A percentile compares a stretch with the other conserved stretches of the same genome.
phyloP scores from a whole-genome alignment of 2,329 filamentous ascomycete genomes.

The Aspergillus vadensis region DNA sequence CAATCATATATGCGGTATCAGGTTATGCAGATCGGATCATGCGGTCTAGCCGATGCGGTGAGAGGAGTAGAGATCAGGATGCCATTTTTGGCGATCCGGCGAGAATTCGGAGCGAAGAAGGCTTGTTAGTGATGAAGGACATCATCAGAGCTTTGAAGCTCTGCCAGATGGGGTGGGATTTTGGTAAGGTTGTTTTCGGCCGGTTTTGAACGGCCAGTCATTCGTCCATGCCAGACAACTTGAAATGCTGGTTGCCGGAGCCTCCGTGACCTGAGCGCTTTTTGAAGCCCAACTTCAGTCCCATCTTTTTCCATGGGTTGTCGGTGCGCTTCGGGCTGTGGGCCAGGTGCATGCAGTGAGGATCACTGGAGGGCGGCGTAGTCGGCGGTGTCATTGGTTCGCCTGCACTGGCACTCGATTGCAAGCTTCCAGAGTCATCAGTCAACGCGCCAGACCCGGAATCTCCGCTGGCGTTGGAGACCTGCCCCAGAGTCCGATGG shows the following conservation, averaged over 20 bases:
- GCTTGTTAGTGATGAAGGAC: neutral
- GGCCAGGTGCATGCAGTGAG: slow-evolving; percentile 27
- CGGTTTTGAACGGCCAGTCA: slow-evolving; percentile 14
- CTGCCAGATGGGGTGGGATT: neutral
- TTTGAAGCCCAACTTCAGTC: slow-evolving; percentile 51
- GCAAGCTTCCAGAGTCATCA: slow-evolving; percentile 49
- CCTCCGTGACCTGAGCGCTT: slow-evolving; percentile 35
- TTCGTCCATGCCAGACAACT: slow-evolving; percentile 30
- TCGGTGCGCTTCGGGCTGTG: slow-evolving; percentile 48
- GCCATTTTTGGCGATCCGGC: neutral
- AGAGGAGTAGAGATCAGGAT: neutral
- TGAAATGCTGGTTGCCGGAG: slow-evolving; percentile 28
- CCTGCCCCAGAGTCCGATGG: slow-evolving; percentile 38
- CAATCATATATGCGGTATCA: slow-evolving; percentile 15
- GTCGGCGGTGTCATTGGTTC: slow-evolving; percentile 55
- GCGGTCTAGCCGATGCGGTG: neutral
- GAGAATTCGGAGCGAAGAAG: neutral
- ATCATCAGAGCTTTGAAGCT: slow-evolving; percentile 7
- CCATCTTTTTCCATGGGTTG: slow-evolving; percentile 57
- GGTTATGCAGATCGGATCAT: slow-evolving; percentile 21
- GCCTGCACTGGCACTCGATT: slow-evolving; percentile 43
- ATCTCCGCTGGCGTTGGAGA: slow-evolving; percentile 42
- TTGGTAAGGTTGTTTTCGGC: neutral
- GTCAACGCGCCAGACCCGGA: slow-evolving; percentile 43
- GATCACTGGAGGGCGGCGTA: slow-evolving; percentile 52